These are phyloP conservation scores for Lactarius sp. DNA, from an alignment of 768 basidiomycete genomes.

Conservation along the genomic window DNA sequence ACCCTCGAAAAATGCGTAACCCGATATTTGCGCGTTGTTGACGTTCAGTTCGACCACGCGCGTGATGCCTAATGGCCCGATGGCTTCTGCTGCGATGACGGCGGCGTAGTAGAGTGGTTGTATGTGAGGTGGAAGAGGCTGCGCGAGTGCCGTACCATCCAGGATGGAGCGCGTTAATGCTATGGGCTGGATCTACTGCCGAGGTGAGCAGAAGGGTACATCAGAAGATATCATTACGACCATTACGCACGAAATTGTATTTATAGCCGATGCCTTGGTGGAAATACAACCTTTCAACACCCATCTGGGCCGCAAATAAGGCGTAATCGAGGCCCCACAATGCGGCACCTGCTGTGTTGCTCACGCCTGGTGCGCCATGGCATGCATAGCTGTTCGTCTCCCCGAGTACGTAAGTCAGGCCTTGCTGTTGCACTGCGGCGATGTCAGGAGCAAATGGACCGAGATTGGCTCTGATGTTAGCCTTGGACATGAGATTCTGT, in stretches of 20 bases:
- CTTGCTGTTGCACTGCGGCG: conserved; percentile 39
- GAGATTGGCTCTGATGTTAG: conserved; percentile 49
- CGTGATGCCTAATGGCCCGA: conserved; percentile 43
- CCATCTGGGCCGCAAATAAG: conserved; percentile 52
- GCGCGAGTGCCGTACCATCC: conserved; percentile 47
- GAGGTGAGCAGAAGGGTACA: neutral
- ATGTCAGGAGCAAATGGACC: conserved; percentile 50
- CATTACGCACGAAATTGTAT: conserved; percentile 49
- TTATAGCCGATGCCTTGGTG: conserved; percentile 69
- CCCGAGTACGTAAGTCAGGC: conserved; percentile 53
- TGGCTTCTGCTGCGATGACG: conserved; percentile 53
- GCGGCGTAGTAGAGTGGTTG: conserved; percentile 65
- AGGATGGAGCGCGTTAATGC: conserved; percentile 52
- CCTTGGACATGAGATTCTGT: conserved; percentile 64
- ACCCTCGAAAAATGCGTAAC: conserved; percentile 58
- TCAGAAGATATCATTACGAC: too few species aligned
- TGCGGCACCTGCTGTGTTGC: conserved; percentile 65
- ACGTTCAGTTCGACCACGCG: conserved; percentile 46
- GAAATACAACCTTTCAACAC: conserved; percentile 53
- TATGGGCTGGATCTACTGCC: conserved; percentile 54
- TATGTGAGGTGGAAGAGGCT: conserved; percentile 52
- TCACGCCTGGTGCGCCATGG: conserved; percentile 48
- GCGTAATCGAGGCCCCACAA: conserved; percentile 66
- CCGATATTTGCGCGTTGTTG: conserved; percentile 45
- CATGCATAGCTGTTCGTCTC: conserved; percentile 37